Percentiles rank a stretch among this genome's conserved stretches.
Evolutionary conservation across 139 green algal species (phyloP).

Genomic region (Volvox reticuliferus): DNA sequence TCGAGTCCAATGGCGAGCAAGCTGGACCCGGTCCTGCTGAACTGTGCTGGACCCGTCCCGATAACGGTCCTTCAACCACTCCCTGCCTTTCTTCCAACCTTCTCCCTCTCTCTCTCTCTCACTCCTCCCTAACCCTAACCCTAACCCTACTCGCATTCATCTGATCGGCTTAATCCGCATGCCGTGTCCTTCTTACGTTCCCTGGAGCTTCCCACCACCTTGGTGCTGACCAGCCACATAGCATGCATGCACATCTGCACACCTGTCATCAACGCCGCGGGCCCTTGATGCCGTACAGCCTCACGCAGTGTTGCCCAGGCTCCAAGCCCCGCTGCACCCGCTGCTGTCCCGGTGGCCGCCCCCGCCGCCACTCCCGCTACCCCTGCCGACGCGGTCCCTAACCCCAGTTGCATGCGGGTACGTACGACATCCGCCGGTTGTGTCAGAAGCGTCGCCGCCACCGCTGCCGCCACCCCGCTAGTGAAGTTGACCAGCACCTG

Average conservation of each 20-base stretch:
- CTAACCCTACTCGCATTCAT: too few relatives aligned
- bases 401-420: conserved; percentile 84
- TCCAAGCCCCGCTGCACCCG: not conserved
- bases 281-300: conserved; percentile 19
- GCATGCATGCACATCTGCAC: not conserved
- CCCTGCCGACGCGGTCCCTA: not conserved
- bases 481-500: conserved; percentile 76
- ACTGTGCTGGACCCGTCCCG: too few relatives aligned
- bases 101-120: too few relatives aligned
- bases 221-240: too few relatives aligned
- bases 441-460: conserved; percentile 87
- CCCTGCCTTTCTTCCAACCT: too few relatives aligned
- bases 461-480: conserved; percentile 76
- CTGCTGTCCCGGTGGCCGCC: conserved; percentile 4
- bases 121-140: too few relatives aligned
- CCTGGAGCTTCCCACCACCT: too few relatives aligned
- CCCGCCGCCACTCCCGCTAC: not conserved
- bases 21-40: too few relatives aligned
- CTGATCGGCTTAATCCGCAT: too few relatives aligned
- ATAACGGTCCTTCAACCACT: too few relatives aligned
- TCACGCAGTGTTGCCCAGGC: conserved; percentile 9
- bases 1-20: too few relatives aligned
- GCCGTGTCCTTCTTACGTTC: too few relatives aligned
- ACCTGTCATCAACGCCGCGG: conserved; percentile 47
- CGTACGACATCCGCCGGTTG: conserved; percentile 90